Evolutionary conservation across 1,139 yeast species (phyloP).

Genomic region (Kodamaea suecica): DNA sequence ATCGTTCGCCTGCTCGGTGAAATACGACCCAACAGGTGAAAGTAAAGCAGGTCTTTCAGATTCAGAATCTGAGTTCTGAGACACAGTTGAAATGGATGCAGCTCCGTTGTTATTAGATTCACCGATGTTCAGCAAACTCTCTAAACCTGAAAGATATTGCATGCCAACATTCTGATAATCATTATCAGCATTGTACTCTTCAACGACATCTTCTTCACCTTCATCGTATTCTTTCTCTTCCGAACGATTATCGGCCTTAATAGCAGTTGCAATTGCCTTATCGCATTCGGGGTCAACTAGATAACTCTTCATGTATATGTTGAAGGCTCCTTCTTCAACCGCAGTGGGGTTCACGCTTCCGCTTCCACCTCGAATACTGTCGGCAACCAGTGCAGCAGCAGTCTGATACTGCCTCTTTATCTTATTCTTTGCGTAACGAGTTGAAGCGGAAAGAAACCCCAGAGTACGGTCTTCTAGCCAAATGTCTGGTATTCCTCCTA

Average conservation of each 20-base stretch:
- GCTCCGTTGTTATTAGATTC: too few species aligned
- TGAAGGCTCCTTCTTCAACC: slow-evolving; percentile 13
- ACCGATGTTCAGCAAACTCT: too few species aligned
- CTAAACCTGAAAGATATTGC: too few species aligned
- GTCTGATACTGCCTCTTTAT: slow-evolving; percentile 15
- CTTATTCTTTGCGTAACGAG: slow-evolving; percentile 15
- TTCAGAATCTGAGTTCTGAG: too few species aligned
- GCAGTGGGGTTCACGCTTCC: slow-evolving; percentile 1
- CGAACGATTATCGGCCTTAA: not conserved
- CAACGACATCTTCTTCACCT: slow-evolving; percentile 2
- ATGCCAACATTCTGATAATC: too few species aligned
- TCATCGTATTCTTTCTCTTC: not conserved
- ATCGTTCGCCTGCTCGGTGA: not conserved
- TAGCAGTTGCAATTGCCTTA: not conserved
- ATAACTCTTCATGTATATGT: slow-evolving; percentile 5
- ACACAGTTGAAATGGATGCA: too few species aligned
- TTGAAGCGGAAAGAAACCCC: slow-evolving; percentile 15
- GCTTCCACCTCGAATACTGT: slow-evolving; percentile 13
- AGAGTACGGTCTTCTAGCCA: slow-evolving; percentile 48
- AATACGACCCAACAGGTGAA: slow-evolving; percentile 2
- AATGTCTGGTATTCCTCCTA: slow-evolving; percentile 64
- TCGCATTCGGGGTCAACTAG: not conserved
- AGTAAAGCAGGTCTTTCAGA: not conserved
- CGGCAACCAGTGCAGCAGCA: slow-evolving; percentile 14
- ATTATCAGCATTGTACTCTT: too few species aligned